Evolutionary conservation across 306 rosid genomes (phyloP), one percentile per base, ranked within the genome.

Genomic region (Malus sieversii): DNA sequence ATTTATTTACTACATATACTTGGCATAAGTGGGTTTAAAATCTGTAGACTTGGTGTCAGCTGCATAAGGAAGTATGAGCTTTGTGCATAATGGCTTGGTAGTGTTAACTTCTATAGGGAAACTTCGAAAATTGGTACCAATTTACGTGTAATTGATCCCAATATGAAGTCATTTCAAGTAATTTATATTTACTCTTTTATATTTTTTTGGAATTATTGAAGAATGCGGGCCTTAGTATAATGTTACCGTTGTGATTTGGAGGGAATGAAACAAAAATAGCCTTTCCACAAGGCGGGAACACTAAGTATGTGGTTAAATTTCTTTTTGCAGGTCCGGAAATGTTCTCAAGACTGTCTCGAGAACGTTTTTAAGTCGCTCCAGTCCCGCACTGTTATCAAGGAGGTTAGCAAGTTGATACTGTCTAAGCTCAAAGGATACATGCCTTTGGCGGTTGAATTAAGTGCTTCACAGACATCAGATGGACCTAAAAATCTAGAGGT

Each of bases 271-370:
- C 14, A 18, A 9, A 27, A 44, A 69, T 23, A 69, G 60, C 58
- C 58, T 44, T 32, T 46, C 29, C 42, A 15, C 63, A 4, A 18
- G 46, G 2, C 4, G 59, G 44, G 27, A 45, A 45, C 15, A 14
- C 2, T 29, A 29, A 30, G 13, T 16, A 8, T 10, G 42, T 1
- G 1, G 57, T 29, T 30, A 27, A 35, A 42, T 38, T 71, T 12
- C 48, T 40, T 85, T 73, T 70, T 78, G 73, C 83, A 95, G 98
- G 97, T 95, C 18, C 83, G 96, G 55, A 90, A 94, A 80, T 87
- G 97, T 77, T 93, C 97, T 66, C 97, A 87, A 84, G 97, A 88
- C 42, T 89, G 90, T 78, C 88, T 95, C 10, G 90, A 78, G 86
- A 90, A 81, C 76, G 80, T 84, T 79, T 89, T 95, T 62, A 82